phyloP scores from a whole-genome alignment of 2,329 filamentous ascomycete genomes.

The Periconia macrospinosa region DNA sequence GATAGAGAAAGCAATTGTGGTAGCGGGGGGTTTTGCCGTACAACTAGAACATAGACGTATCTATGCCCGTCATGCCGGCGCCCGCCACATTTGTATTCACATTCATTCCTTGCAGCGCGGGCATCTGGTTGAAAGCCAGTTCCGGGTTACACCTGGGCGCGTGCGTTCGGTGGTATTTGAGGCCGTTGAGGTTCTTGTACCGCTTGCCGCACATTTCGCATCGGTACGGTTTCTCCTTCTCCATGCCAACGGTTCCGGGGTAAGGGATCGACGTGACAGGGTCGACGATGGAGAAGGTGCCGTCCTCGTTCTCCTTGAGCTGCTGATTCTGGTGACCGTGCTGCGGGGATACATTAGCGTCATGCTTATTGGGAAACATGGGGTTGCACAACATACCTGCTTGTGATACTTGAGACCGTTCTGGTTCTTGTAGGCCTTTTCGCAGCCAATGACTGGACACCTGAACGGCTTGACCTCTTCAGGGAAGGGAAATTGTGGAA shows the following conservation, averaged over 20 bases:
- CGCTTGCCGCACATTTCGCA: slow-evolving; percentile 97
- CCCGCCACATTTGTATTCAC: slow-evolving; percentile 53
- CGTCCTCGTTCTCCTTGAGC: slow-evolving; percentile 93
- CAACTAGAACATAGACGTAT: slow-evolving; percentile 52
- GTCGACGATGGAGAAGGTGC: slow-evolving; percentile 97
- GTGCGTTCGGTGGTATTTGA: slow-evolving; percentile 81
- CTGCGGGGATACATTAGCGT: slow-evolving; percentile 38
- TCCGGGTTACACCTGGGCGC: slow-evolving; percentile 90
- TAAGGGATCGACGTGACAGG: slow-evolving; percentile 93
- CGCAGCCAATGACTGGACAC: slow-evolving; percentile 96
- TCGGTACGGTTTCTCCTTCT: slow-evolving; percentile 98
- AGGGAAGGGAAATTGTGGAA: slow-evolving; percentile 48
- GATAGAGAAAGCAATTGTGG: slow-evolving; percentile 7
- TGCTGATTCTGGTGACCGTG: slow-evolving; percentile 97
- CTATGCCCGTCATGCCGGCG: slow-evolving; percentile 59
- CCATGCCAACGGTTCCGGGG: slow-evolving; percentile 97
- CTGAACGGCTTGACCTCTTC: slow-evolving; percentile 98
- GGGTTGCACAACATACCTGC: slow-evolving; percentile 52
- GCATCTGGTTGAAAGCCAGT: slow-evolving; percentile 42
- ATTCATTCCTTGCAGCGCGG: slow-evolving; percentile 27
- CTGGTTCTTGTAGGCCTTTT: slow-evolving; percentile 99
- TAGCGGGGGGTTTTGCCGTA: slow-evolving; percentile 5
- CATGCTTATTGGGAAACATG: slow-evolving; percentile 8
- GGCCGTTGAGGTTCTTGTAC: slow-evolving; percentile 97
- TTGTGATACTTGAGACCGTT: slow-evolving; percentile 94